These are phyloP conservation scores for Aquilaria malaccensis DNA, from an alignment of 345 rosid genomes.

Conservation along the genomic window DNA sequence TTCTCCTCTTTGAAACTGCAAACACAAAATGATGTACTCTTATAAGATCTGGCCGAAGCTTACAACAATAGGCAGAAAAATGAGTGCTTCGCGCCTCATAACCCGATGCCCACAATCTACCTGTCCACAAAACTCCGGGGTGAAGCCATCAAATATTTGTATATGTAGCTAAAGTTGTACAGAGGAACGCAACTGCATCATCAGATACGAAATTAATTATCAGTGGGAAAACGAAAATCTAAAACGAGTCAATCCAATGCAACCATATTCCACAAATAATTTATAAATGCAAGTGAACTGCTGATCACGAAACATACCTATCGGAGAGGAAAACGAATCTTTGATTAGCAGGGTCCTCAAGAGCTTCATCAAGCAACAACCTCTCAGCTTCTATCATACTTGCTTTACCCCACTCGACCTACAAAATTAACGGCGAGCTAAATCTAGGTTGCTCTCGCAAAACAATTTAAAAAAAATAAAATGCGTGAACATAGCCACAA, in stretches of 20 bases:
- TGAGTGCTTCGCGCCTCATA: conserved; percentile 29
- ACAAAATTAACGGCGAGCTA: background rate
- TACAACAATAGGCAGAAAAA: conserved; percentile 13
- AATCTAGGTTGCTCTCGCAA: conserved; percentile 4
- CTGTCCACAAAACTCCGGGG: conserved; percentile 90
- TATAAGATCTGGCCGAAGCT: conserved; percentile 6
- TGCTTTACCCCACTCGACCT: conserved; percentile 91
- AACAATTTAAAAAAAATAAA: background rate
- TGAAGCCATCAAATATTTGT: conserved; percentile 74
- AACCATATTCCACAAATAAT: background rate
- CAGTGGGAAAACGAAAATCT: background rate
- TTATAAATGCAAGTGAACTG: background rate
- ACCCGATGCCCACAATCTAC: conserved; percentile 44
- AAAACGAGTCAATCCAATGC: background rate
- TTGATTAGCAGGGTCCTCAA: conserved; percentile 75
- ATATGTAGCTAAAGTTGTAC: conserved; percentile 76
- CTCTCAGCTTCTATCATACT: conserved; percentile 91
- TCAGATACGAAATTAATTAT: background rate
- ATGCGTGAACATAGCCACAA: too few relatives aligned
- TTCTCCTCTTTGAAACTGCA: conserved; percentile 67
- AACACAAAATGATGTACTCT: conserved; percentile 12
- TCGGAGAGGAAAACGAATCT: conserved; percentile 92
- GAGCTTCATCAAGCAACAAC: conserved; percentile 62
- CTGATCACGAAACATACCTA: conserved; percentile 35
- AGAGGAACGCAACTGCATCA: conserved; percentile 86